A percentile compares a stretch with the other conserved stretches of the same genome.
Conservation (phyloP, 116 monocot genomes). For the Papilionanthe hybrid region DNA sequence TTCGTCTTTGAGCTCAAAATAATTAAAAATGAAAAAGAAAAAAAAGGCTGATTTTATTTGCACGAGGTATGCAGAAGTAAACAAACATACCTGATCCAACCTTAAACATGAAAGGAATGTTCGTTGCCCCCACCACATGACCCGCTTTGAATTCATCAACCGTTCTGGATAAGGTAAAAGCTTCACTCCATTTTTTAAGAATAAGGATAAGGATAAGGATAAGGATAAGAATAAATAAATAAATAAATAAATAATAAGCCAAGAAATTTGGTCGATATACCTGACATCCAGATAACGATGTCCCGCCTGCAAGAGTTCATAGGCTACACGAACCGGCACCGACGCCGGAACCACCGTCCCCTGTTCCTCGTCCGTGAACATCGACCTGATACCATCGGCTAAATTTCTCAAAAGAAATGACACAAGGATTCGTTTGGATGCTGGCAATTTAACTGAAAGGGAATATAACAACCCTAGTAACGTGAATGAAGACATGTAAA, state of each 20-base stretch:
- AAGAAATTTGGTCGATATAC: conserved; percentile 14
- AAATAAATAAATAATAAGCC: too few species aligned
- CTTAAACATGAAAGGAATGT: conserved; percentile 78
- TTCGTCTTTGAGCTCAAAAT: too few species aligned
- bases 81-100: conserved; percentile 40
- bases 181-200: background rate
- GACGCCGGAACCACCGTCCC: conserved; percentile 43
- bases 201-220: too few species aligned
- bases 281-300: conserved; percentile 90
- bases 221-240: too few species aligned
- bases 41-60: too few species aligned
- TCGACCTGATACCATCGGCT: conserved; percentile 7
- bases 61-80: background rate
- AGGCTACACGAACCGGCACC: conserved; percentile 79
- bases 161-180: conserved; percentile 40
- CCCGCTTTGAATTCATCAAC: conserved; percentile 73
- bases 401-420: background rate
- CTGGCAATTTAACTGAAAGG: background rate
- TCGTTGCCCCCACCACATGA: conserved; percentile 59
- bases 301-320: conserved; percentile 81
- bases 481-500: background rate
- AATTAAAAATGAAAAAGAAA: too few species aligned
- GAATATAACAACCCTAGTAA: background rate
- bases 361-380: conserved; percentile 20
- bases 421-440: too few species aligned